Base-by-base conservation (phyloP, 441 rosid genomes). In the Macaranga tanarius region DNA sequence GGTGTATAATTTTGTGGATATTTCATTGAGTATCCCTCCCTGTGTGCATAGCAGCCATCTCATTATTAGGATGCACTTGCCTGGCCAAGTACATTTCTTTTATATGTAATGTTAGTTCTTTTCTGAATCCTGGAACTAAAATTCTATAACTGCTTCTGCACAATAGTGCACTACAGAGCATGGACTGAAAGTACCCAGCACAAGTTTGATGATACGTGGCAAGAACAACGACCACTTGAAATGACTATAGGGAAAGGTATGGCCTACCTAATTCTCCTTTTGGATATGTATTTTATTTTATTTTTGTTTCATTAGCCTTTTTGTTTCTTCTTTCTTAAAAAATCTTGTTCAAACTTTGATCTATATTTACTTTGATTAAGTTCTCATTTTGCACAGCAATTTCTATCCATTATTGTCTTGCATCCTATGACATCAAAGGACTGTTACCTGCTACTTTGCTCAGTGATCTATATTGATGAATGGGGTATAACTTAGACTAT, bases 151-250 rank as follows among this genome's bases (percentile, higher is more conserved):
- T 81, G 22, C 42, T 23, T 79, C 2, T 74, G 40, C 75, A 50
- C 56, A 19, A 67, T 72, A 91, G 99, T 92, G 85, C 96, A 95
- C 82, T 92, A 89, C 73, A 89, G 84, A 80, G 98, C 84, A 77
- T 95, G 99, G 98, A 77, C 90, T 48, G 88, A 90, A 80, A 77
- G 86, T 79, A 82, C 89, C 25, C 86, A 79, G 76, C 97, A 95
- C 82, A 92, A 95, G 78, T 92, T 91, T 76, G 99, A 92, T 68
- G 99, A 92, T 76, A 91, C 96, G 17, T 85, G 99, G 95, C 83
- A 82, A 60, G 97, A 90, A 72, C 97, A 89, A 70, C 95, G 86
- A 52, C 97, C 95, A 4, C 65, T 87, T 79, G 97, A 89, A 81
- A 74, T 92, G 89, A 81, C 92, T 65, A 62, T 92, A 77, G 97